phyloP scores from a whole-genome alignment of 345 rosid genomes.

The Schrenkiella parvula region DNA sequence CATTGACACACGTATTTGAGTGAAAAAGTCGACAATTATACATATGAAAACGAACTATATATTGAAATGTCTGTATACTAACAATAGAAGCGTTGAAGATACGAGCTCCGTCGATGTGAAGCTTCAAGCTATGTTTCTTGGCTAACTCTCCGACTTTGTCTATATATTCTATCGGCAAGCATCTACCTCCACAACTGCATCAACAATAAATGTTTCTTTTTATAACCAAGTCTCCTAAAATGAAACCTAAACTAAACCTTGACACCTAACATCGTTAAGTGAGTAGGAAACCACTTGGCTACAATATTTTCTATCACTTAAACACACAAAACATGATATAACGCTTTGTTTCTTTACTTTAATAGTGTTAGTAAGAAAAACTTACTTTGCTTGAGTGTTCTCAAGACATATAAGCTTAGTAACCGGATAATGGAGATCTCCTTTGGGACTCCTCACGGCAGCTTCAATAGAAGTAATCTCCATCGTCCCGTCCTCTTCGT shows the following conservation, averaged over 20 bases:
- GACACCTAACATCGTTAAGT: not conserved
- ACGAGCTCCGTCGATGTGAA: conserved; percentile 96
- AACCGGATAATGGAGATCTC: conserved; percentile 72
- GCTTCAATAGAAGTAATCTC: conserved; percentile 66
- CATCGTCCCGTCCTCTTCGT: conserved; percentile 81
- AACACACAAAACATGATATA: not conserved
- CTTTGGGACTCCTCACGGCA: conserved; percentile 62
- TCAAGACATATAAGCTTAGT: conserved; percentile 93
- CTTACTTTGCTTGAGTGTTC: conserved; percentile 90
- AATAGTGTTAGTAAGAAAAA: not conserved
- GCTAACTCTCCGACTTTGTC: conserved; percentile 77
- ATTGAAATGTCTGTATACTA: conserved; percentile 36
- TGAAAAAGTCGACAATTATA: not conserved
- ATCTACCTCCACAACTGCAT: conserved; percentile 84
- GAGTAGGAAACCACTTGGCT: not conserved
- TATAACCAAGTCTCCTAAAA: not conserved
- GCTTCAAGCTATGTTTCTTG: conserved; percentile 75
- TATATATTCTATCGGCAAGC: conserved; percentile 63
- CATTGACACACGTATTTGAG: not conserved
- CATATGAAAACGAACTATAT: not conserved
- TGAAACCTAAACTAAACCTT: not conserved
- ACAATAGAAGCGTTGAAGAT: conserved; percentile 88
- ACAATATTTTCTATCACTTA: not conserved
- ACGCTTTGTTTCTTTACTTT: not conserved
- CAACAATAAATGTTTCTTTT: too few species aligned